phyloP scores from a whole-genome alignment of 2,329 filamentous ascomycete genomes.

The Alternaria alternata region DNA sequence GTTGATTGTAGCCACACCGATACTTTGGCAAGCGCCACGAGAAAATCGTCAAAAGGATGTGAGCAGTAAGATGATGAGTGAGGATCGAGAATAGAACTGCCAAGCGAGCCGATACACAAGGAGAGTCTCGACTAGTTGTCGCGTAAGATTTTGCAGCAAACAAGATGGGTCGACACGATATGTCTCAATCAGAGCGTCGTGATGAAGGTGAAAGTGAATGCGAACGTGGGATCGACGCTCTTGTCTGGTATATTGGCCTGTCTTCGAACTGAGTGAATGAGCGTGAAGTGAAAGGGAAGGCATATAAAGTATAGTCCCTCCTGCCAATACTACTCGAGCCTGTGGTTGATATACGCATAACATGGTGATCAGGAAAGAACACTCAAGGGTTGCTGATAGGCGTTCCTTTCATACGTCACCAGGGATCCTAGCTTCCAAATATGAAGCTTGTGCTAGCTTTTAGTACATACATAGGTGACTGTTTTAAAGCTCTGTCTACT shows the following conservation, averaged over 20 bases:
- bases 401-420: not conserved
- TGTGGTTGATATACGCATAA: not conserved
- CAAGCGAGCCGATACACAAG: not conserved
- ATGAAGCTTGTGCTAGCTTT: not conserved
- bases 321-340: not conserved
- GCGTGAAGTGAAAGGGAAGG: not conserved
- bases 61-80: not conserved
- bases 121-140: not conserved
- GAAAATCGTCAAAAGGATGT: not conserved
- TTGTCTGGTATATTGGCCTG: not conserved
- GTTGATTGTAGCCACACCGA: not conserved
- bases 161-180: not conserved
- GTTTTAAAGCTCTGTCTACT: not conserved
- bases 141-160: not conserved
- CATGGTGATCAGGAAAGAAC: not conserved
- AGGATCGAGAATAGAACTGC: not conserved
- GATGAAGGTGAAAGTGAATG: slow-evolving; percentile 10
- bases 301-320: not conserved
- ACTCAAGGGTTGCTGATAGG: not conserved
- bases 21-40: not conserved
- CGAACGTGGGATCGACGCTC: not conserved
- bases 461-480: not conserved
- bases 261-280: not conserved
- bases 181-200: not conserved
- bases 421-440: not conserved